Evolutionary conservation across 306 rosid genomes (phyloP).

Genomic region (apple (Malus domestica)): ASM211411v1 NC_041805.1:4767001-4767500

Average conservation of each 20-base stretch:
- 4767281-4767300: neutral
- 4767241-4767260: slow-evolving; percentile 97
- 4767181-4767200: slow-evolving; percentile 79
- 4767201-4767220: slow-evolving; percentile 63
- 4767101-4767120: slow-evolving; percentile 84
- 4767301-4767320: neutral
- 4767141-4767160: slow-evolving; percentile 51
- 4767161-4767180: slow-evolving; percentile 70
- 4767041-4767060: slow-evolving; percentile 58
- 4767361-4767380: neutral
- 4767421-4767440: neutral
- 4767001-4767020: slow-evolving; percentile 87
- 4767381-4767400: neutral
- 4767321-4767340: neutral
- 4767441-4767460: neutral
- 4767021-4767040: slow-evolving; percentile 93
- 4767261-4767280: neutral
- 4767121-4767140: slow-evolving; percentile 84
- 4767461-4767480: neutral
- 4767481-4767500: neutral
- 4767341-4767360: neutral
- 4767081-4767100: slow-evolving; percentile 97
- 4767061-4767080: slow-evolving; percentile 91
- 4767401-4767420: neutral
- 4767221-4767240: slow-evolving; percentile 80